Base-by-base conservation (phyloP, 441 rosid genomes). In the Gossypium lobatum region DNA sequence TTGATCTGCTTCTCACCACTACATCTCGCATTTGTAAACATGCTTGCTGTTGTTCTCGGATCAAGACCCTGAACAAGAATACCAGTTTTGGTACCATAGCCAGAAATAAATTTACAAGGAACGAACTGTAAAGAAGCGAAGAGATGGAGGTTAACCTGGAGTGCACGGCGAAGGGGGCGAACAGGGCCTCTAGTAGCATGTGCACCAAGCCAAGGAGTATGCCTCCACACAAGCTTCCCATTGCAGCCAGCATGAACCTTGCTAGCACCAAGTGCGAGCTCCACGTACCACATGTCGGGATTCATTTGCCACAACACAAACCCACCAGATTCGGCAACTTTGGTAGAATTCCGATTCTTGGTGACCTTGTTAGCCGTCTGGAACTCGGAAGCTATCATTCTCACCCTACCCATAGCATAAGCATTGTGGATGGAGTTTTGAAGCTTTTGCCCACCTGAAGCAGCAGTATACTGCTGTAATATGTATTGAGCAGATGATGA, bases 261-360 rank as follows among this genome's bases (percentile, higher is more conserved):
- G 78, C 87, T 87, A 54, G 85, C 86, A 48, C 89, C 89, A 42
- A 87, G 85, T 0, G 89, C 91, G 8, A 88, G 89, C 81, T 88
- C 93, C 68, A 87, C 91, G 73, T 87, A 88, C 93, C 93, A 88
- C 91, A 83, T 87, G 64, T 85, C 89, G 0, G 93, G 91, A 75
- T 81, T 85, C 91, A 88, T 88, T 79, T 87, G 91, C 93, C 93
- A 88, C 60, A 88, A 81, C 4, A 88, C 93, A 73, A 88, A 88
- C 26, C 89, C 84, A 50, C 93, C 93, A 0, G 88, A 84, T 50
- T 88, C 93, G 0, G 82, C 82, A 31, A 84, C 86, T 78, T 83
- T 88, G 21, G 88, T 83, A 39, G 88, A 80, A 73, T 79, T 85
- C 73, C 82, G 76, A 61, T 72, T 85, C 77, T 59, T 87, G 0